Percentiles rank a stretch among this genome's conserved stretches.
These are phyloP conservation scores for Pelargonium fulgidum DNA, from an alignment of 441 rosid species.

Conservation along the genomic window DNA sequence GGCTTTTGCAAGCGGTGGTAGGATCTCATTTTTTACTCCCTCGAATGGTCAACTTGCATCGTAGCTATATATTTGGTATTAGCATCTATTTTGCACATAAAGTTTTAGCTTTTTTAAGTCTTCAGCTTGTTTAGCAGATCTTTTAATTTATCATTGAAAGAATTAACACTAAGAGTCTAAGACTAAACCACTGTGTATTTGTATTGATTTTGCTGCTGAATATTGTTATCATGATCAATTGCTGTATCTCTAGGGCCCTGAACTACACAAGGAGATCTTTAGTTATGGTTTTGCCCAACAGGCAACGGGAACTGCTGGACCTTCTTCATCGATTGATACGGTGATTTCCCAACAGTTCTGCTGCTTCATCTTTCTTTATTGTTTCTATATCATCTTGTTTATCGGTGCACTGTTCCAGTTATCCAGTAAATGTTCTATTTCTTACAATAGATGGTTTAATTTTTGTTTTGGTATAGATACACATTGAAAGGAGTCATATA, in stretches of 20 bases:
- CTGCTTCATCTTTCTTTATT: background rate
- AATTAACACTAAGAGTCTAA: background rate
- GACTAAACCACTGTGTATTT: background rate
- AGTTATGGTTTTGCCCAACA: constrained; percentile 34
- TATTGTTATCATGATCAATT: background rate
- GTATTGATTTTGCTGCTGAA: background rate
- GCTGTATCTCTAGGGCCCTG: constrained; percentile 36
- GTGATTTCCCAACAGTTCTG: constrained; percentile 27
- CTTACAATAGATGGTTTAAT: background rate
- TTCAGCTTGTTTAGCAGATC: background rate
- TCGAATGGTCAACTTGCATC: too few species aligned
- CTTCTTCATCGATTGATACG: constrained; percentile 36
- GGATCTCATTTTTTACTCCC: too few species aligned
- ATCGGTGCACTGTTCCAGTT: background rate
- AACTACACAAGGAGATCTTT: constrained; percentile 46
- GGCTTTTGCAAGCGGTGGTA: too few species aligned
- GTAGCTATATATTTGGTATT: too few species aligned
- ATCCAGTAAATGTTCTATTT: too few species aligned
- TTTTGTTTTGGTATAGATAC: constrained; percentile 1
- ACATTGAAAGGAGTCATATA: background rate
- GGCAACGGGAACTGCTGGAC: constrained; percentile 30
- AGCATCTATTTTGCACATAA: background rate
- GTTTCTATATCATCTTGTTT: background rate
- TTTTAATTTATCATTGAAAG: background rate
- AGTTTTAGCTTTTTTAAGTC: background rate